Percentiles rank a stretch among this genome's conserved stretches.
phyloP scores from a whole-genome alignment of 208 protist species.

The Herpetomonas tarakana region DNA sequence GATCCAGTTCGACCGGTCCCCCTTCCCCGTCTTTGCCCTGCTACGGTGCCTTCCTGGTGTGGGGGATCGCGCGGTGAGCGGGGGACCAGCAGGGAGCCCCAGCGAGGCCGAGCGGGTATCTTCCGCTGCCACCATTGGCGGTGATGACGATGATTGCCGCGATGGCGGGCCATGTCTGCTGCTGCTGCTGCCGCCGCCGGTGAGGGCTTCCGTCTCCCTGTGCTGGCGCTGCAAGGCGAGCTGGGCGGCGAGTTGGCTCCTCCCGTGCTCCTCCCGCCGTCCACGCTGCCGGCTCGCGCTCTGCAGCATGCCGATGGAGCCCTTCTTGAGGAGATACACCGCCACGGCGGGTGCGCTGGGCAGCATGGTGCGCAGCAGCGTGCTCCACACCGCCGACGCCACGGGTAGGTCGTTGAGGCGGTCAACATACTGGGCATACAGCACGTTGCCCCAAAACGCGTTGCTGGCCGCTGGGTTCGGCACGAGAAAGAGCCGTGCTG shows the following conservation, averaged over 20 bases:
- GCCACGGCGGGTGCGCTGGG: constrained; percentile 61
- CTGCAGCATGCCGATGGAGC: constrained; percentile 9
- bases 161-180: background rate
- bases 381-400: constrained; percentile 49
- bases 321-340: constrained; percentile 60
- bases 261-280: constrained; percentile 1
- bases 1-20: constrained; percentile 35
- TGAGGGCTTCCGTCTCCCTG: background rate
- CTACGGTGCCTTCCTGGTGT: constrained; percentile 3
- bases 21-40: background rate
- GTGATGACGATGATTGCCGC: background rate
- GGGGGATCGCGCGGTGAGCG: background rate
- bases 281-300: constrained; percentile 6
- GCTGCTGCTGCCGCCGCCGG: background rate
- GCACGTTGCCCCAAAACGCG: constrained; percentile 78
- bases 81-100: too few relatives aligned
- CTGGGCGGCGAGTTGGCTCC: constrained; percentile 3
- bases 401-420: constrained; percentile 45
- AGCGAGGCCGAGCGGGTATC: background rate
- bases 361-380: constrained; percentile 59
- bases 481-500: constrained; percentile 39
- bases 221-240: background rate
- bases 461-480: constrained; percentile 43
- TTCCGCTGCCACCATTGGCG: background rate
- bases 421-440: constrained; percentile 66